Conservation (phyloP, 1,139 yeast species). For the Sugiyamaella sp. region DNA sequence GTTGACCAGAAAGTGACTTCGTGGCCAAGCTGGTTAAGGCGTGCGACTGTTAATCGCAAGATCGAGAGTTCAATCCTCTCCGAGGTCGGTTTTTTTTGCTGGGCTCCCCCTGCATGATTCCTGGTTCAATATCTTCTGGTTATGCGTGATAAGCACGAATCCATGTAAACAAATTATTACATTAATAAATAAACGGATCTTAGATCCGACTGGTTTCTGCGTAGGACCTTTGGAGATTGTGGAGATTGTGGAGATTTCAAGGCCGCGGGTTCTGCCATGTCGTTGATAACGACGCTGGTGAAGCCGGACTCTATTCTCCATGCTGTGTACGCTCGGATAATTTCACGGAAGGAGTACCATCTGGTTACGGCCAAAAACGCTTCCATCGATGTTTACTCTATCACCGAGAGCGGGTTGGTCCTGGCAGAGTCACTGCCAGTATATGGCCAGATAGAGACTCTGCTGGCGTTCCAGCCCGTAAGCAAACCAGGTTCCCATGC, state of each 20-base stretch:
- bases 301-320: conserved; percentile 15
- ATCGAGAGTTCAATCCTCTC: conserved; percentile 20
- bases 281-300: conserved; percentile 10
- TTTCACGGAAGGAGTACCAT: conserved; percentile 14
- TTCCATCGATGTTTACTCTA: conserved; percentile 13
- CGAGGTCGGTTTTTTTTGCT: conserved; percentile 15
- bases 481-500: not conserved
- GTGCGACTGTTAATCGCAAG: conserved; percentile 20
- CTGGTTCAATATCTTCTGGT: not conserved
- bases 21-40: conserved; percentile 21
- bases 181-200: too few relatives aligned
- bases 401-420: conserved; percentile 21
- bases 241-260: too few relatives aligned
- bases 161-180: not conserved
- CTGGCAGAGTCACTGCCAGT: conserved; percentile 24
- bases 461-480: conserved; percentile 23
- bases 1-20: conserved; percentile 7
- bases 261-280: too few relatives aligned
- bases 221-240: too few relatives aligned
- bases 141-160: not conserved
- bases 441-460: conserved; percentile 21
- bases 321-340: conserved; percentile 16
- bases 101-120: not conserved
- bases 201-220: too few relatives aligned
- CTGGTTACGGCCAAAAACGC: conserved; percentile 16